Conservation (phyloP, 257 asterid species). For the Galeopsis tetrahit region DNA sequence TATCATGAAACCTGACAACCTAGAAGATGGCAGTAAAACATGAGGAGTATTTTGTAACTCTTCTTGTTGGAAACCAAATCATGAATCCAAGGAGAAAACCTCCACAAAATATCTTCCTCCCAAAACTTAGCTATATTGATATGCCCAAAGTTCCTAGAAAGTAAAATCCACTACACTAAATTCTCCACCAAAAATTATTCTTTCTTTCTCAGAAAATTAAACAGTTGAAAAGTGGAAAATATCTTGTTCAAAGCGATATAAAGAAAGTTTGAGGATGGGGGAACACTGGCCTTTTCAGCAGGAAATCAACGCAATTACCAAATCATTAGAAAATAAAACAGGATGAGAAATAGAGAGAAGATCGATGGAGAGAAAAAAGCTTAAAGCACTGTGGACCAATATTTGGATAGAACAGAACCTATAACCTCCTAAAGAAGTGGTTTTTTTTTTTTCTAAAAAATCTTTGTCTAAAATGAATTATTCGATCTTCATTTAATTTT, state of each 20-base stretch:
- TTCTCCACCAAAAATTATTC: constrained; percentile 29
- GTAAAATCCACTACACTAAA: constrained; percentile 38
- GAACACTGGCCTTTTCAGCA: constrained; percentile 12
- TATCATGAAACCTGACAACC: too few relatives aligned
- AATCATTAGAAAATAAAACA: background rate
- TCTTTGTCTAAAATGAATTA: too few relatives aligned
- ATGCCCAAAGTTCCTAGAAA: background rate
- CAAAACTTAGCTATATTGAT: constrained; percentile 23
- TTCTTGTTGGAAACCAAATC: too few relatives aligned
- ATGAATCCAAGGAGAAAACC: too few relatives aligned
- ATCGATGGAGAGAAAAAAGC: constrained; percentile 35
- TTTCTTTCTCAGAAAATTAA: too few relatives aligned
- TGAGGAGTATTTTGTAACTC: too few relatives aligned
- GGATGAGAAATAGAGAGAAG: constrained; percentile 25
- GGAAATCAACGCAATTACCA: constrained; percentile 20
- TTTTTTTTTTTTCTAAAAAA: too few relatives aligned
- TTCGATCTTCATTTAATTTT: too few relatives aligned
- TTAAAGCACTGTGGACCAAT: constrained; percentile 52
- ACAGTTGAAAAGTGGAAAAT: too few relatives aligned
- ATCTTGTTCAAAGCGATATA: too few relatives aligned
- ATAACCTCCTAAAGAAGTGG: too few relatives aligned
- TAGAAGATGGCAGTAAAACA: too few relatives aligned
- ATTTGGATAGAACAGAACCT: background rate
- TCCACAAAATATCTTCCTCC: constrained; percentile 29
- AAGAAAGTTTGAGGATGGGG: background rate